Percentiles rank a stretch among this genome's conserved stretches.
Conservation (phyloP, 345 rosid species). For the Eutrema heterophyllum region DNA sequence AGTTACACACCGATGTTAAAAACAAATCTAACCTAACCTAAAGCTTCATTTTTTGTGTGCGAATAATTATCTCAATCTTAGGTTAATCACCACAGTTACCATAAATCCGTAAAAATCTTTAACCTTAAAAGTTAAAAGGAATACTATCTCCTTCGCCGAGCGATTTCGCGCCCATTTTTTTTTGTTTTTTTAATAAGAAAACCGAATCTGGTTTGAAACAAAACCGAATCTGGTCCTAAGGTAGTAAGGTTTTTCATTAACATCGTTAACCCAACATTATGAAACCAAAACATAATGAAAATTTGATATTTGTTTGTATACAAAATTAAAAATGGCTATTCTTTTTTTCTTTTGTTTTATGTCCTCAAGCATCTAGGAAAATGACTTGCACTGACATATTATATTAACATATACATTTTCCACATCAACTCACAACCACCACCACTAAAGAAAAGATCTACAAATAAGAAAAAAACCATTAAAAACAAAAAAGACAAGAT, state of each 20-base stretch:
- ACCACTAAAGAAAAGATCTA: slow-evolving; percentile 10
- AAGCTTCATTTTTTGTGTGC: not conserved
- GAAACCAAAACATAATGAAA: not conserved
- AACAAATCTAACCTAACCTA: not conserved
- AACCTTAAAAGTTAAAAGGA: too few relatives aligned
- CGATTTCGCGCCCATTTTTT: too few relatives aligned
- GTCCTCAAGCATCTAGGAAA: not conserved
- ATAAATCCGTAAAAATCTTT: too few relatives aligned
- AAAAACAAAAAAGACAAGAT: not conserved
- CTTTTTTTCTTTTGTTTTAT: too few relatives aligned
- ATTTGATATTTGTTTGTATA: not conserved
- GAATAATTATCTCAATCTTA: not conserved
- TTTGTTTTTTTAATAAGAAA: too few relatives aligned
- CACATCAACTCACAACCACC: not conserved
- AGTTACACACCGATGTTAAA: not conserved
- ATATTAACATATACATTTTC: not conserved
- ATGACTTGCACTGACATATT: not conserved
- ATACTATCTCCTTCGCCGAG: too few relatives aligned
- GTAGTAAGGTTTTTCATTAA: not conserved
- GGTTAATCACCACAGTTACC: not conserved
- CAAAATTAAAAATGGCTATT: not conserved
- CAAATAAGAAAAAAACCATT: not conserved
- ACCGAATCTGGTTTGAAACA: not conserved
- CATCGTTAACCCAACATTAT: not conserved
- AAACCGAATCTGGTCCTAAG: not conserved